Conservation (phyloP, 2,329 filamentous ascomycete genomes). For the Pyrenophora teres region DNA sequence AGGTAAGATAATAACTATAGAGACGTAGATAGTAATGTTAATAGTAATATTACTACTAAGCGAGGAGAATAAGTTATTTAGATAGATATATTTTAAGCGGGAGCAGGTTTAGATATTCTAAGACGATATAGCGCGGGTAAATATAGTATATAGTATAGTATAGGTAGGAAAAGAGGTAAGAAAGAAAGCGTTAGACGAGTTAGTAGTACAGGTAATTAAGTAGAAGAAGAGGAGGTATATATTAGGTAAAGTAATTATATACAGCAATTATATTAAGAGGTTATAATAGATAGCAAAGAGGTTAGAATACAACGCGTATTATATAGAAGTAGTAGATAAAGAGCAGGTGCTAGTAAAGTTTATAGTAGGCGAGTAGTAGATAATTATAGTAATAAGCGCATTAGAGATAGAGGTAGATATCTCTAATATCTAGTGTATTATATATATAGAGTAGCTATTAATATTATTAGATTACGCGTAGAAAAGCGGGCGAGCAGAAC, state of each 20-base stretch:
- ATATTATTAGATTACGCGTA: slow-evolving; percentile 12
- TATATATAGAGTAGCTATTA: slow-evolving; percentile 9
- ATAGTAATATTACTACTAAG: too few relatives aligned
- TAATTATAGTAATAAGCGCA: too few relatives aligned
- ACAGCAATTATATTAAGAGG: slow-evolving; percentile 6
- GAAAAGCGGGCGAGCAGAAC: too few relatives aligned
- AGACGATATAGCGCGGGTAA: slow-evolving; percentile 9
- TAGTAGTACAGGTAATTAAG: slow-evolving; percentile 2
- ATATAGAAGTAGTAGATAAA: slow-evolving; percentile 7
- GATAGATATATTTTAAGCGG: too few relatives aligned
- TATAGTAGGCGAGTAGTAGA: slow-evolving; percentile 1
- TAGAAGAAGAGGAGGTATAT: slow-evolving; percentile 6
- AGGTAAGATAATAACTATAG: too few relatives aligned
- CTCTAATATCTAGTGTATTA: slow-evolving; percentile 9
- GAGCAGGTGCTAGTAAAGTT: slow-evolving; percentile 13
- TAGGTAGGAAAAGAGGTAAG: background rate
- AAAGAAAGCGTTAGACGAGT: slow-evolving; percentile 5
- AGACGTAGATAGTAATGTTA: too few relatives aligned
- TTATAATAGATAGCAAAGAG: slow-evolving; percentile 14
- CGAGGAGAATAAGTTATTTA: too few relatives aligned
- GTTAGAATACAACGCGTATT: slow-evolving; percentile 13
- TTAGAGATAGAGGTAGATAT: slow-evolving; percentile 17
- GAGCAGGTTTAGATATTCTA: too few relatives aligned
- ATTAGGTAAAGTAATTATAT: slow-evolving; percentile 10
- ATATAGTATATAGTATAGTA: slow-evolving; percentile 7